phyloP scores from a whole-genome alignment of 805 yeast species.

The Kuraishia capsulata region DNA sequence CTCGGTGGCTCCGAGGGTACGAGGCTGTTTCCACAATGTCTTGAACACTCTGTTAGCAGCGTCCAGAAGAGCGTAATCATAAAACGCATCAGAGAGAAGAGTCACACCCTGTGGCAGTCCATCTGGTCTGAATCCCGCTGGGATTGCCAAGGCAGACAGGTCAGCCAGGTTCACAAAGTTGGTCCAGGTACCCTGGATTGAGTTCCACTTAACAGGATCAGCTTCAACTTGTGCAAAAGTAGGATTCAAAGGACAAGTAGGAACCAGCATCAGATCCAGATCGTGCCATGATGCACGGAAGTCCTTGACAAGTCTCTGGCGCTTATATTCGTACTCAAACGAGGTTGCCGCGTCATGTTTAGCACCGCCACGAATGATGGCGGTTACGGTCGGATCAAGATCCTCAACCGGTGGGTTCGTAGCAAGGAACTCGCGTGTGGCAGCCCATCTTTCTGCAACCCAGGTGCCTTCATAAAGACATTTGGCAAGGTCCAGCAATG shows the following conservation, averaged over 20 bases:
- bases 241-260: conserved; percentile 92
- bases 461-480: conserved; percentile 97
- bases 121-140: conserved; percentile 81
- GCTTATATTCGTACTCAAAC: conserved; percentile 77
- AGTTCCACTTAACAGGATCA: conserved; percentile 79
- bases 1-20: conserved; percentile 44
- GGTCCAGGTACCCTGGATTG: conserved; percentile 96
- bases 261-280: conserved; percentile 76
- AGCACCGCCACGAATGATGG: conserved; percentile 73
- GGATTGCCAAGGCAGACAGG: conserved; percentile 83
- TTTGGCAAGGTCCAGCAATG: conserved; percentile 71
- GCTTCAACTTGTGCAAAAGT: conserved; percentile 59
- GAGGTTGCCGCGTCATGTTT: conserved; percentile 74
- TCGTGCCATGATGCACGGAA: conserved; percentile 44
- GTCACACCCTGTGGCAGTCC: conserved; percentile 91
- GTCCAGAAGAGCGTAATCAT: conserved; percentile 83
- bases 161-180: conserved; percentile 94
- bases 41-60: conserved; percentile 67
- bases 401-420: conserved; percentile 60
- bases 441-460: conserved; percentile 93
- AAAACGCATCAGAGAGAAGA: conserved; percentile 68
- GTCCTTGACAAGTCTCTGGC: conserved; percentile 69
- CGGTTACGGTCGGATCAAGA: conserved; percentile 76
- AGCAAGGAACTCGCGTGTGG: conserved; percentile 62
- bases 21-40: conserved; percentile 31